Evolutionary conservation across 225 moss, liverwort and hornwort species (phyloP).

Genomic region (Marchantia paleacea): DNA sequence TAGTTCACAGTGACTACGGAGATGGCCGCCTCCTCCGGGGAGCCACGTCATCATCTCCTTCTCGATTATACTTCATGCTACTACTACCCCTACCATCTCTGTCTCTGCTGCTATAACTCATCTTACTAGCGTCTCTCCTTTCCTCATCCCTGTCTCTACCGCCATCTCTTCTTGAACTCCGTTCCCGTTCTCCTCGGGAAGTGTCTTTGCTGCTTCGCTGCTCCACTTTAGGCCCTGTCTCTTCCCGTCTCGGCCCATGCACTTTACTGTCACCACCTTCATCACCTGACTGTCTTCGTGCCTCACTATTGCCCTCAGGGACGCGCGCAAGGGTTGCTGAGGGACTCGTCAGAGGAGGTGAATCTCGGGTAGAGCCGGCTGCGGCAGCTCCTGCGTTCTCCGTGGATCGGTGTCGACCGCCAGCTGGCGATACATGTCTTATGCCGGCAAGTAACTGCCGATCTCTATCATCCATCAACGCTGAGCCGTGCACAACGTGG

Average conservation of each 20-base stretch:
- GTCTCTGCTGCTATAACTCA: slow-evolving; percentile 44
- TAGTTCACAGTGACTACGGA: slow-evolving; percentile 33
- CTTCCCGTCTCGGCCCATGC: slow-evolving; percentile 43
- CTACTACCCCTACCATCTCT: slow-evolving; percentile 61
- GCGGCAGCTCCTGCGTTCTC: slow-evolving; percentile 51
- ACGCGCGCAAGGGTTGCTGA: slow-evolving; percentile 39
- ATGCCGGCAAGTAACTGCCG: slow-evolving; percentile 85
- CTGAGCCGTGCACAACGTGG: slow-evolving; percentile 94
- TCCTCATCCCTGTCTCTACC: slow-evolving; percentile 46
- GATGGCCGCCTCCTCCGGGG: slow-evolving; percentile 90
- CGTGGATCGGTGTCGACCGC: slow-evolving; percentile 33
- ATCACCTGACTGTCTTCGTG: slow-evolving; percentile 51
- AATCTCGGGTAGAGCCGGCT: slow-evolving; percentile 44
- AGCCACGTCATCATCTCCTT: slow-evolving; percentile 94
- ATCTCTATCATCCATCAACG: slow-evolving; percentile 94
- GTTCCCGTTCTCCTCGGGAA: slow-evolving; percentile 49
- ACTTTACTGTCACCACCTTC: slow-evolving; percentile 44
- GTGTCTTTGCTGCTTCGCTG: slow-evolving; percentile 48
- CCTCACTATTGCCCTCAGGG: slow-evolving; percentile 48
- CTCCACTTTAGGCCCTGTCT: slow-evolving; percentile 43
- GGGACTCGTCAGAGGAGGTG: slow-evolving; percentile 30
- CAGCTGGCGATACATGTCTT: slow-evolving; percentile 52
- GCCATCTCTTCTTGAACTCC: slow-evolving; percentile 36
- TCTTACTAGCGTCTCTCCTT: slow-evolving; percentile 41
- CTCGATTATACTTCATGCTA: slow-evolving; percentile 75